A percentile compares a stretch with the other conserved stretches of the same genome.
Evolutionary conservation across 164 flowering plant species (phyloP).

Genomic region (Stephania japonica): DNA sequence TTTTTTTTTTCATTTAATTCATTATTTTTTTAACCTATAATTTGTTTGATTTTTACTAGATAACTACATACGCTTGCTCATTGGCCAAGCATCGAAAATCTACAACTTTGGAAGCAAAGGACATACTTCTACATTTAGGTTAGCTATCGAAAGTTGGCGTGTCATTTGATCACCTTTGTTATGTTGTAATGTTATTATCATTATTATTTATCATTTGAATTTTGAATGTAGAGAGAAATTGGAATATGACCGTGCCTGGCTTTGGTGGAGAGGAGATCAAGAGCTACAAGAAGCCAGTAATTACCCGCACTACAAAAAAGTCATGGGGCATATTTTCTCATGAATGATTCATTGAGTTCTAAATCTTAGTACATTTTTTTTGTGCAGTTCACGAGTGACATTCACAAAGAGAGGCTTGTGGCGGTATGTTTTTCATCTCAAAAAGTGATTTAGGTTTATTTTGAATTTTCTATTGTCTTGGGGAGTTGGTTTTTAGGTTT

Average conservation of each 20-base stretch:
- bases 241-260: conserved; percentile 93
- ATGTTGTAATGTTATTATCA: neutral
- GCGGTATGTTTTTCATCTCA: conserved; percentile 39
- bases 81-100: conserved; percentile 95
- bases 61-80: conserved; percentile 86
- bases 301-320: neutral
- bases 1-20: neutral
- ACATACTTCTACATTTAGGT: conserved; percentile 94
- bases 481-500: no score
- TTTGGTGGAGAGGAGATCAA: conserved; percentile 91
- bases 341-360: neutral
- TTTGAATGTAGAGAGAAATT: conserved; percentile 62
- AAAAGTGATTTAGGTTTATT: neutral
- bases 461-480: no score
- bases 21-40: neutral
- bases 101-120: conserved; percentile 81
- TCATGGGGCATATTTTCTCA: neutral
- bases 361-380: neutral
- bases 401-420: conserved; percentile 75
- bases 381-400: conserved; percentile 53
- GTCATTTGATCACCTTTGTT: neutral
- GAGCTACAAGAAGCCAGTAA: conserved; percentile 72
- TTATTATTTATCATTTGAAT: conserved; percentile 1
- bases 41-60: conserved; percentile 33
- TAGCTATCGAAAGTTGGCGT: conserved; percentile 18